Conservation (phyloP, 1,284 basidiomycete genomes). For the Neonothopanus nambi region DNA sequence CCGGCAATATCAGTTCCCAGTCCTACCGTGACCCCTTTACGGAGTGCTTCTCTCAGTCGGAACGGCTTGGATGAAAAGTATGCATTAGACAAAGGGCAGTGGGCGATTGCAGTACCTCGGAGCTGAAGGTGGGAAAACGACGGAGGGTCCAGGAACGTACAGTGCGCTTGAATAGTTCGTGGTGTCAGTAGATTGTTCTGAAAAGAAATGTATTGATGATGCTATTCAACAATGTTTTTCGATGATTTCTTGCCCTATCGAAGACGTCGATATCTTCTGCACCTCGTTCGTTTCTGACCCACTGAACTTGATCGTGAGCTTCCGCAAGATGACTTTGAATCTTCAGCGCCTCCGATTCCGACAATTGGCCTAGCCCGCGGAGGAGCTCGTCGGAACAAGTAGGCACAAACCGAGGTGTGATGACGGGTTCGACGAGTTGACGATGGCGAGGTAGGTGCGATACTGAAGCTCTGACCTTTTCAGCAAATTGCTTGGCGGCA, state of each 20-base stretch:
- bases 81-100: constrained; percentile 83
- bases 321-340: constrained; percentile 82
- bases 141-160: constrained; percentile 65
- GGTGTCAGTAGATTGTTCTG: constrained; percentile 62
- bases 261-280: constrained; percentile 75
- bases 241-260: constrained; percentile 45
- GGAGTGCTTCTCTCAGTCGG: constrained; percentile 71
- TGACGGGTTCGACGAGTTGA: constrained; percentile 70
- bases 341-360: constrained; percentile 42
- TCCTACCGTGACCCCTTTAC: constrained; percentile 64
- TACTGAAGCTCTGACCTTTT: constrained; percentile 44
- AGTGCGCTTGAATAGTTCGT: constrained; percentile 80
- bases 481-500: constrained; percentile 58
- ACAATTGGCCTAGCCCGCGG: constrained; percentile 54
- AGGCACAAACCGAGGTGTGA: constrained; percentile 83
- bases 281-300: constrained; percentile 61
- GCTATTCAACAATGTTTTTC: neutral
- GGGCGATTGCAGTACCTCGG: constrained; percentile 67
- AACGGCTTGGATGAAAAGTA: constrained; percentile 78
- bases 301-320: constrained; percentile 70
- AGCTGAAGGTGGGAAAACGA: constrained; percentile 53
- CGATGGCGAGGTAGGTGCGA: constrained; percentile 39
- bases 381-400: constrained; percentile 74
- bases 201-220: neutral
- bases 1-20: constrained; percentile 86